phyloP scores from a whole-genome alignment of 208 protist species.

The Trypanosoma platydactyli region DNA sequence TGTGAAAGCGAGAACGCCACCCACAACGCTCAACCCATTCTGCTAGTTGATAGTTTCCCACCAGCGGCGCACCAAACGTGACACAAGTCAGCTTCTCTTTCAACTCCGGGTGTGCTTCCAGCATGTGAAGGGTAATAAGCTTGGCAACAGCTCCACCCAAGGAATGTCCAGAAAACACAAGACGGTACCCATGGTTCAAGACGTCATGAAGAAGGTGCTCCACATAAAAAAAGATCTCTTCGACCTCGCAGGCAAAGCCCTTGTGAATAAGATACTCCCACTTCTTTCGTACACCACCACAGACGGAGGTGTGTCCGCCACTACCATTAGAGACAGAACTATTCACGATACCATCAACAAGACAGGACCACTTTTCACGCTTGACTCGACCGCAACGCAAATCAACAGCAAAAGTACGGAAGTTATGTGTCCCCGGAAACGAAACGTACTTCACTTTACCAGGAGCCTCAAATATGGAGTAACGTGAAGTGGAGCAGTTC shows the following conservation, averaged over 20 bases:
- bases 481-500: slow-evolving; percentile 35
- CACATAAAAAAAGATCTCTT: slow-evolving; percentile 46
- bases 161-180: slow-evolving; percentile 82
- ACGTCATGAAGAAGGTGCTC: slow-evolving; percentile 52
- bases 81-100: slow-evolving; percentile 39
- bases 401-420: slow-evolving; percentile 57
- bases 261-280: slow-evolving; percentile 64
- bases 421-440: slow-evolving; percentile 84
- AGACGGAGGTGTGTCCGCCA: not conserved
- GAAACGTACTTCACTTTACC: slow-evolving; percentile 72
- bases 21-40: slow-evolving; percentile 51
- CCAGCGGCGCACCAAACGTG: slow-evolving; percentile 66
- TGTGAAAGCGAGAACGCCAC: slow-evolving; percentile 64
- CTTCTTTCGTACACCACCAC: slow-evolving; percentile 43
- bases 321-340: not conserved
- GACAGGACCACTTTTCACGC: slow-evolving; percentile 34
- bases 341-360: slow-evolving; percentile 39
- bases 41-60: slow-evolving; percentile 68
- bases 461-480: slow-evolving; percentile 69
- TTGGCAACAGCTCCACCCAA: slow-evolving; percentile 72
- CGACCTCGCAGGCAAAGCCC: slow-evolving; percentile 66
- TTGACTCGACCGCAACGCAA: slow-evolving; percentile 38
- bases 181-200: slow-evolving; percentile 45
- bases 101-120: slow-evolving; percentile 38
- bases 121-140: slow-evolving; percentile 55